Evolutionary conservation across 75 land plant species (phyloP), one percentile per base, ranked within the genome.

Genomic region (Pinus tabuliformis): DNA sequence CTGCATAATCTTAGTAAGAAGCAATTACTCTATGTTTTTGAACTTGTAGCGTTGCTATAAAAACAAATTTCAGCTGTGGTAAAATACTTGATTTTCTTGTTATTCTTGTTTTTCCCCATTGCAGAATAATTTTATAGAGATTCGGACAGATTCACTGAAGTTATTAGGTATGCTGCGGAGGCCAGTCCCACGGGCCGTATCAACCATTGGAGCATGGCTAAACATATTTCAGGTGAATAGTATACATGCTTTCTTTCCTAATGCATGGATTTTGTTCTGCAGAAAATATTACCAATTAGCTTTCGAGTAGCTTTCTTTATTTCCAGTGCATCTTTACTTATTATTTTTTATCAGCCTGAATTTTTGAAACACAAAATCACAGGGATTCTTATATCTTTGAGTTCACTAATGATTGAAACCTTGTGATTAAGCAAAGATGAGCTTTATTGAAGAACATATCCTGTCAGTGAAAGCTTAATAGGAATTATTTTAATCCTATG

Each of bases 171-270:
- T 95, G 82, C 76, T 92, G 57, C 78, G 89, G 63, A 72, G 99
- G 71, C 99, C 99, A 5, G 74, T 83, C 57, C 99, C 99, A 73
- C 91, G 90, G 78, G 86, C 92, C 61, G 93, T 87, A 62, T 80
- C 90, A 73, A 89, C 93, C 17, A 92, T 96, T 78, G 99, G 99
- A 54, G 95, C 99, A 20, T 96, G 99, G 99, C 86, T 94, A 2
- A 85, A 92, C 72, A 94, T 96, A 17, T 96, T 94, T 79, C 96
- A 95, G 90, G 98, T 94, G 60, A 68, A 39, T 13, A 68, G 39
- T 68, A 68, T n/a, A 68, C 22, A 9, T 68, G 22, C 72, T 20
- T n/a, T 42, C 42, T 42, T 68, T 45, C 2, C 49, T 68, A 37
- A 20, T 68, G 22, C 54, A 68, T 39, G 13, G 42, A n/a, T 9